A percentile compares a stretch with the other conserved stretches of the same genome.
phyloP scores from a whole-genome alignment of 768 basidiomycete genomes.

The Dacryopinax spathularia region DNA sequence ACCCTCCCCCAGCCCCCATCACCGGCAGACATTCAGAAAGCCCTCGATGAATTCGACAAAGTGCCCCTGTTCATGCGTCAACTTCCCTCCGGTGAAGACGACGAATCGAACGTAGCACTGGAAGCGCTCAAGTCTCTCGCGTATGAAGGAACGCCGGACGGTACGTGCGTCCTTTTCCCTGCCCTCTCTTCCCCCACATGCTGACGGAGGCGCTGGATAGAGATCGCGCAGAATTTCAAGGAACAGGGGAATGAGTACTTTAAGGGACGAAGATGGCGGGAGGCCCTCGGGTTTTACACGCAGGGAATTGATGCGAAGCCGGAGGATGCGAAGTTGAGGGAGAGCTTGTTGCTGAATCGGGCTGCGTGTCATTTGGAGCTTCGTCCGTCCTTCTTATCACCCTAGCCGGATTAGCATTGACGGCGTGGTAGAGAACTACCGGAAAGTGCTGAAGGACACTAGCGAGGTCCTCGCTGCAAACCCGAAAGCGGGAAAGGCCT shows the following conservation, averaged over 20 bases:
- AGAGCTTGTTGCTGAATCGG: conserved; percentile 71
- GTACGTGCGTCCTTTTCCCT: conserved; percentile 36
- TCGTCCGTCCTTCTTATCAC: conserved; percentile 32
- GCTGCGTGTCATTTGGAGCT: conserved; percentile 89
- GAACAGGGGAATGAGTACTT: conserved; percentile 93
- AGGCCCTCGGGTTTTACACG: conserved; percentile 80
- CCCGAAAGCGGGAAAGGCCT: conserved; percentile 59
- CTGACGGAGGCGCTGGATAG: conserved; percentile 28
- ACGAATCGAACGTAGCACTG: conserved; percentile 43
- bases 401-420: not conserved
- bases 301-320: conserved; percentile 81
- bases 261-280: conserved; percentile 69
- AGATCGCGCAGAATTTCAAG: conserved; percentile 84
- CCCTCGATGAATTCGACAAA: conserved; percentile 38
- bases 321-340: conserved; percentile 39
- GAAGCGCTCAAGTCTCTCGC: conserved; percentile 74
- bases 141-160: conserved; percentile 85
- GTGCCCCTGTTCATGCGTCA: conserved; percentile 88
- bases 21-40: not conserved
- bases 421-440: conserved; percentile 58
- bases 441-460: conserved; percentile 73
- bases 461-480: conserved; percentile 55
- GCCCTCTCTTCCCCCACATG: not conserved
- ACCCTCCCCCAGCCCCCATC: not conserved
- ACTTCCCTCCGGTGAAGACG: conserved; percentile 46